These are phyloP conservation scores for Xerocomellus chrysenteron DNA, from an alignment of 768 basidiomycete species.

Conservation along the genomic window DNA sequence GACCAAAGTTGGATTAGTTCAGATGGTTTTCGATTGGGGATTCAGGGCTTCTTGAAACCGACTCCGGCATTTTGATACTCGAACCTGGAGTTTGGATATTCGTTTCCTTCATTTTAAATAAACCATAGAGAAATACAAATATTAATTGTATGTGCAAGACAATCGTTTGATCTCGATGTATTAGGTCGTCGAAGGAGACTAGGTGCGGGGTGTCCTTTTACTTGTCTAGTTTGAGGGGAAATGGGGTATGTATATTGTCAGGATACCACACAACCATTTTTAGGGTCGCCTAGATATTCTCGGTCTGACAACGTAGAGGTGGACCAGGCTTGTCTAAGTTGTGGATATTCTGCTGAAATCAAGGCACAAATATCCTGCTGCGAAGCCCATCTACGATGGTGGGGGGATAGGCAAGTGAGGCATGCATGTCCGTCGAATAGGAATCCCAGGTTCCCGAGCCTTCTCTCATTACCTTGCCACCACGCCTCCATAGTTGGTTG, in stretches of 20 bases:
- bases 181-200: too few relatives aligned
- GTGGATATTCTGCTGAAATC: constrained; percentile 9
- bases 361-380: constrained; percentile 15
- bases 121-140: constrained; percentile 14
- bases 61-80: not conserved
- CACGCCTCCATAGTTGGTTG: constrained; percentile 32
- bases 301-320: not conserved
- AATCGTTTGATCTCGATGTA: too few relatives aligned
- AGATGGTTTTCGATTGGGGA: not conserved
- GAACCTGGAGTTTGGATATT: not conserved
- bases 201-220: not conserved
- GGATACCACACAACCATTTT: constrained; percentile 19
- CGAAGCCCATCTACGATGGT: constrained; percentile 20
- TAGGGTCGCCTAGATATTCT: constrained; percentile 4
- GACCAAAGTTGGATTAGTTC: constrained; percentile 49
- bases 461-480: constrained; percentile 30
- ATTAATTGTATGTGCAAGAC: not conserved
- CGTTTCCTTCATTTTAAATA: not conserved
- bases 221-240: too few relatives aligned
- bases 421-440: constrained; percentile 31
- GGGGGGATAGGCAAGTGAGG: constrained; percentile 17
- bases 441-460: constrained; percentile 18
- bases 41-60: not conserved
- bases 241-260: constrained; percentile 6
- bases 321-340: not conserved